Evolutionary conservation across 2,329 filamentous ascomycete genomes (phyloP).

Genomic region (Ustilaginoidea virens): DNA sequence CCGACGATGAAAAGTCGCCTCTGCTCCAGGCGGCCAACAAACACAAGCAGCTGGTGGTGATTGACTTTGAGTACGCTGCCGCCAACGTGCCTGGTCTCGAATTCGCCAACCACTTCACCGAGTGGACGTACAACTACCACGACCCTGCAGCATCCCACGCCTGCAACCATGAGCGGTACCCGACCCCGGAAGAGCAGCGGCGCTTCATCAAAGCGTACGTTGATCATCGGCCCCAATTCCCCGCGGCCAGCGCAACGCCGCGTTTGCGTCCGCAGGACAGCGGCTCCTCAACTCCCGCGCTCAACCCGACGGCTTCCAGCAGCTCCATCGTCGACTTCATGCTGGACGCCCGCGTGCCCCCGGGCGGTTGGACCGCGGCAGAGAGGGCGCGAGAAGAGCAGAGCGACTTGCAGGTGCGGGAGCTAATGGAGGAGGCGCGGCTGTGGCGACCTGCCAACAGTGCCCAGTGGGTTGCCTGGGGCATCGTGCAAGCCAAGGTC

Average conservation of each 20-base stretch:
- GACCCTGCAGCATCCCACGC: constrained; percentile 47
- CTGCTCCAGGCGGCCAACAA: constrained; percentile 79
- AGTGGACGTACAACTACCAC: constrained; percentile 98
- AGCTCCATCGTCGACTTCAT: constrained; percentile 56
- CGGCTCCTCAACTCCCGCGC: constrained; percentile 19
- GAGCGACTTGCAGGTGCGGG: constrained; percentile 50
- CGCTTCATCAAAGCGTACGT: constrained; percentile 81
- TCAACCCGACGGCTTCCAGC: constrained; percentile 21
- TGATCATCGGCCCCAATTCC: constrained; percentile 58
- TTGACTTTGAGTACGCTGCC: constrained; percentile 94
- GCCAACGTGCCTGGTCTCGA: constrained; percentile 78
- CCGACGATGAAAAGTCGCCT: constrained; percentile 62
- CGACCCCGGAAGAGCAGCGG: constrained; percentile 63
- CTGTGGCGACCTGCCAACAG: constrained; percentile 82
- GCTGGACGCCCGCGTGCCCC: constrained; percentile 56
- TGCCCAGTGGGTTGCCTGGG: constrained; percentile 89
- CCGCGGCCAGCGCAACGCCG: constrained; percentile 35
- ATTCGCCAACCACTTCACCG: constrained; percentile 95
- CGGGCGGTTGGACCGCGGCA: constrained; percentile 31
- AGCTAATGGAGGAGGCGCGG: constrained; percentile 61
- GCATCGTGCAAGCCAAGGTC: constrained; percentile 85
- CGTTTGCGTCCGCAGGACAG: constrained; percentile 29
- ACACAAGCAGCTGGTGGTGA: constrained; percentile 92
- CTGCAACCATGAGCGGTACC: constrained; percentile 58
- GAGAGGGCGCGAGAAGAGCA: constrained; percentile 47